Evolutionary conservation across 2,329 filamentous ascomycete genomes (phyloP).

Genomic region (Dryadomyces quercivorus): DNA sequence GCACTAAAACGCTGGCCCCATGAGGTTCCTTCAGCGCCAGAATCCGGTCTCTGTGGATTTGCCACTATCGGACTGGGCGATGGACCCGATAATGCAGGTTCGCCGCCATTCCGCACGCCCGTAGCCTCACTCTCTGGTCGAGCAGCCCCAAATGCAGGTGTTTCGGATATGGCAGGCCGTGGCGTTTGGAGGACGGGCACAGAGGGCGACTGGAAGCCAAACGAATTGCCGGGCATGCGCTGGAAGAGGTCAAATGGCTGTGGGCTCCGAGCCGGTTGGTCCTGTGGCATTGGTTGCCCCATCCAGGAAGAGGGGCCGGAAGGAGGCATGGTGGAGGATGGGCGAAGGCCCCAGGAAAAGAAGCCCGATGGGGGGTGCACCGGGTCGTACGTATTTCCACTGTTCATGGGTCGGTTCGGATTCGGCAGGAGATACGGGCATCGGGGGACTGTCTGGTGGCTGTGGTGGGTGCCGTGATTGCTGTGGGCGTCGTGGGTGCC

Average conservation of each 20-base stretch:
- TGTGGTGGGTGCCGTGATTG: background rate
- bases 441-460: background rate
- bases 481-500: background rate
- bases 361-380: conserved; percentile 3
- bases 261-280: background rate
- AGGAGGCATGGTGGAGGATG: background rate
- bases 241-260: background rate
- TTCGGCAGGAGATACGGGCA: conserved; percentile 4
- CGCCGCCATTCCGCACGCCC: background rate
- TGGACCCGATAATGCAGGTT: background rate
- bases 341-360: background rate
- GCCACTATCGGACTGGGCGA: background rate
- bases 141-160: background rate
- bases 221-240: background rate
- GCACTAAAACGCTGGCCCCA: background rate
- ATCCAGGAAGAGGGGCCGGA: background rate
- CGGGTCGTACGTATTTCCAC: conserved; percentile 7
- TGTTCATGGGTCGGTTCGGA: background rate
- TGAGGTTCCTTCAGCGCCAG: background rate
- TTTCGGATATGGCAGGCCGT: background rate
- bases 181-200: background rate
- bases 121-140: background rate
- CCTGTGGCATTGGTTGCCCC: background rate
- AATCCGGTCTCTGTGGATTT: background rate
- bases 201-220: background rate